Evolutionary conservation across 805 yeast species (phyloP), one percentile per base, ranked within the genome.

Genomic region (baker's yeast (Saccharomyces cerevisiae)): DNA sequence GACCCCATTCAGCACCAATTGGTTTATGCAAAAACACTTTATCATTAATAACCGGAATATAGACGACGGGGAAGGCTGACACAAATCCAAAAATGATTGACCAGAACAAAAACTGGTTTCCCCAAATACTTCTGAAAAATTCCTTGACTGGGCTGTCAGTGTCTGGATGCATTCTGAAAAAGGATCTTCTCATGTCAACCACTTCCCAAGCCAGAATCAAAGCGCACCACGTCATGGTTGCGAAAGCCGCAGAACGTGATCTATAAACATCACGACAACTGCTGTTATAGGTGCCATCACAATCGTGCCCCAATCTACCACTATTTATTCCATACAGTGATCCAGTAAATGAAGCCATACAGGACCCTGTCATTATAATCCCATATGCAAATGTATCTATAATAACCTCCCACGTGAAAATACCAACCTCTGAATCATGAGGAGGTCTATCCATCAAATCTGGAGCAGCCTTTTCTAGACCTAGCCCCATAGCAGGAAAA

Each of bases 401-500:
- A 46, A 88, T 70, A 31, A 92, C 82, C 26, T 78, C 77, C 52
- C 73, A 71, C 2, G 97, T 89, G 61, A 94, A 76, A 51, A 94
- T 92, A 65, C 85, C 85, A 55, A 89, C 96, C 58, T 79, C 79
- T 61, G 97, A 82, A 51, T 83, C 79, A 70, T 98, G 83, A 50
- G 99, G 99, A 22, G 97, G 97, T 69, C 87, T 87, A 57, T 80
- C 83, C 97, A 92, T 91, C 47, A 92, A 94, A 67, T 87, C 96
- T 55, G 87, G 89, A 62, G 91, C 97, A 24, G 94, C 97, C 3
- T 96, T 94, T 72, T 92, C 99, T 41, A 94, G 95, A 57, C 99
- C 99, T 49, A 92, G 76, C 0, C 96, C 89, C 76, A 92, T 97
- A 0, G 98, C 98, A 2, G 99, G 99, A 43, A 97, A 97, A 8